Base-by-base conservation (phyloP, 192 early-diverging fungal genomes). In the Phlyctochytrium planicorne region DNA sequence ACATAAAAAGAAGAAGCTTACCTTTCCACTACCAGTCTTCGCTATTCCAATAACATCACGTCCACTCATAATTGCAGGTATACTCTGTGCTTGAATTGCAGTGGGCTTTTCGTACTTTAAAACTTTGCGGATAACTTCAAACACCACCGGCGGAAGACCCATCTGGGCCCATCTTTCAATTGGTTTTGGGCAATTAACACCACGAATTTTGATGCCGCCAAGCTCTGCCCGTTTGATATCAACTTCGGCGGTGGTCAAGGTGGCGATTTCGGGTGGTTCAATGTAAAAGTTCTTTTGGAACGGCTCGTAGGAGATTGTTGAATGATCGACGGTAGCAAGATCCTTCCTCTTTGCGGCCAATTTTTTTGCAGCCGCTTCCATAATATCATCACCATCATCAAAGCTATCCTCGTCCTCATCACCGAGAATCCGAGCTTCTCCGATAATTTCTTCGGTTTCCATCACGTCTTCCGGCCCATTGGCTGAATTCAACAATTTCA, bases 31-130 rank as follows among this genome's bases (percentile, higher is more conserved):
- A 1, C 95, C 95, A 0, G 95, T 97, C 67, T 94, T 97, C 25
- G 95, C 93, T 17, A 97, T 93, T 14, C 93, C 93, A 74, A 97
- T 97, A 16, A 96, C 91, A 75, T 97, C 95, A 4, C 95, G 86
- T 0, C 95, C 95, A 71, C 91, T 90, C 90, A 97, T 86, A 56
- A 97, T 90, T 0, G 94, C 95, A n/a, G 95, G 95, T n/a, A 97
- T 88, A 0, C 91, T 90, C 70, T 97, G 95, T 1, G 91, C 84
- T 74, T 97, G 95, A 66, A 97, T 94, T 0, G 94, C 83, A 1
- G 93, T 91, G 0, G 97, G 95, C 17, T 82, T 84, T 27, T 90
- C 89, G 74, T 93, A 98, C 62, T 90, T 91, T 29, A 94, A 76
- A 0, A 81, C 71, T 61, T 89, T 89, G 37, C 86, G 80, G 70